Conservation (phyloP, 2,329 filamentous ascomycete genomes). For the Colletotrichum sp. region DNA sequence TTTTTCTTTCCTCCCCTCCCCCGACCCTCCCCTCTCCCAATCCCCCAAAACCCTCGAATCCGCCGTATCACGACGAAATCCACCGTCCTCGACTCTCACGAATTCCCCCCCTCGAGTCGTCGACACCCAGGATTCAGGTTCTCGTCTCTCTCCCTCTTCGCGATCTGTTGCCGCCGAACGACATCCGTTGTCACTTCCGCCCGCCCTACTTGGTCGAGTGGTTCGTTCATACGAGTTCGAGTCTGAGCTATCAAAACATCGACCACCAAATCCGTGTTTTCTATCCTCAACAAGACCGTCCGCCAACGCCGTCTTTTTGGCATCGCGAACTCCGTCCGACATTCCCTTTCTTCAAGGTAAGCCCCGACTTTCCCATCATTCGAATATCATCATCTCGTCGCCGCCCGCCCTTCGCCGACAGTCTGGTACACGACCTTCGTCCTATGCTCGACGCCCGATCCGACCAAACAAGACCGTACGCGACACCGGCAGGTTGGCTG, state of each 20-base stretch:
- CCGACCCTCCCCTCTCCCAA: not conserved
- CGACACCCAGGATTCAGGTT: constrained; percentile 20
- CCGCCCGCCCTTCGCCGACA: not conserved
- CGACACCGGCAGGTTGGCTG: not conserved
- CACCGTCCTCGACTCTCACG: constrained; percentile 12
- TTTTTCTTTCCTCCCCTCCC: not conserved
- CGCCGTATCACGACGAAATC: constrained; percentile 16
- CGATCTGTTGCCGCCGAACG: not conserved
- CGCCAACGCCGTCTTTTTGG: not conserved
- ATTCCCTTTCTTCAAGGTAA: constrained; percentile 8
- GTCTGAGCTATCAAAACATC: not conserved
- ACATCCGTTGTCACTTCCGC: not conserved
- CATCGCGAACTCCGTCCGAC: not conserved
- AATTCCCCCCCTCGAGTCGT: constrained; percentile 8
- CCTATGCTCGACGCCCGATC: not conserved
- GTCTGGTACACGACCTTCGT: constrained; percentile 8
- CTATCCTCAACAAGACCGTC: not conserved
- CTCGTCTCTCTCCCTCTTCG: not conserved
- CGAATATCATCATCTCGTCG: not conserved
- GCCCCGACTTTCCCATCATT: not conserved
- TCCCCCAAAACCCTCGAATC: constrained; percentile 15
- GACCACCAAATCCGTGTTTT: not conserved
- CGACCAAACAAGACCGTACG: not conserved
- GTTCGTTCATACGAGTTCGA: not conserved
- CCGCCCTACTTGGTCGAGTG: not conserved